Conservation (phyloP, 768 basidiomycete genomes). For the Lyophyllum atratum region DNA sequence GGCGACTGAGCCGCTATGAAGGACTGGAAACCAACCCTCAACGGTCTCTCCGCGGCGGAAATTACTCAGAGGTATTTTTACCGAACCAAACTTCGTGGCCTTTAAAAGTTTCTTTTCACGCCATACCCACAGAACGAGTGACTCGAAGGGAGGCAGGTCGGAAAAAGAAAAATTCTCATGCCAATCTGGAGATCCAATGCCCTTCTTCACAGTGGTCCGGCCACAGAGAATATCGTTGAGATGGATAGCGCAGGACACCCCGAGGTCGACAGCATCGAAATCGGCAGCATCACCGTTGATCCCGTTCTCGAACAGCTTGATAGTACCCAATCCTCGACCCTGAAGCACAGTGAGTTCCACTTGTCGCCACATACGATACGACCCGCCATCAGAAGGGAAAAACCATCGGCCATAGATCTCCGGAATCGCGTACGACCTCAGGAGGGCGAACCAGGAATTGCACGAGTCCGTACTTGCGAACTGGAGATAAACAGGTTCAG, state of each 20-base stretch:
- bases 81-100: constrained; percentile 57
- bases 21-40: constrained; percentile 86
- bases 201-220: constrained; percentile 73
- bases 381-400: constrained; percentile 62
- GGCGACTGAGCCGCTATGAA: constrained; percentile 48
- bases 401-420: constrained; percentile 73
- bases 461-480: constrained; percentile 65
- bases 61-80: constrained; percentile 64
- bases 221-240: constrained; percentile 69
- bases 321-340: constrained; percentile 69
- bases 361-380: constrained; percentile 88
- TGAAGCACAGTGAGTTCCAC: constrained; percentile 73
- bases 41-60: constrained; percentile 73
- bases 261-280: constrained; percentile 60
- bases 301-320: constrained; percentile 38
- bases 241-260: constrained; percentile 79
- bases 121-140: constrained; percentile 68
- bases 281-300: constrained; percentile 35
- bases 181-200: constrained; percentile 73
- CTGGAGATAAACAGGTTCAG: constrained; percentile 74
- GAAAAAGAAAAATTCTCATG: constrained; percentile 75
- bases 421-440: constrained; percentile 79
- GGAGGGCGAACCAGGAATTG: constrained; percentile 77
- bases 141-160: constrained; percentile 79
- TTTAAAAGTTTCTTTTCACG: constrained; percentile 66